A percentile compares a stretch with the other conserved stretches of the same genome.
Conservation (phyloP, 495 filamentous ascomycete genomes). For the Alectoria sarmentosa region DNA sequence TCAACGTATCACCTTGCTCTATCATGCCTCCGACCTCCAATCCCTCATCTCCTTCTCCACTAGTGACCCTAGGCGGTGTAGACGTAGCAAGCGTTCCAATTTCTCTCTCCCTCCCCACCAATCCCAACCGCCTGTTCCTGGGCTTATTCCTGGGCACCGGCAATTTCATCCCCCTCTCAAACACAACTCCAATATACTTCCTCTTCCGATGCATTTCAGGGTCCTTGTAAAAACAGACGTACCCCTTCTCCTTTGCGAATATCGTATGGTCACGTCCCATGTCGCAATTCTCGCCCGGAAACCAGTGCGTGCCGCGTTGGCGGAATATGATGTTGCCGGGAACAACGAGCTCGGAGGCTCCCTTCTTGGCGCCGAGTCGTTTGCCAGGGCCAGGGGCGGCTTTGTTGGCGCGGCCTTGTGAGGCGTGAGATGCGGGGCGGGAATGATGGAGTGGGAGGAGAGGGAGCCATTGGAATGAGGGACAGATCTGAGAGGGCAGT, state of each 20-base stretch:
- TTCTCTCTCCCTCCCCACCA: constrained; percentile 45
- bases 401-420: constrained; percentile 79
- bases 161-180: constrained; percentile 61
- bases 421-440: constrained; percentile 75
- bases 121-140: constrained; percentile 59
- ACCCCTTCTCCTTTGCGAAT: constrained; percentile 74
- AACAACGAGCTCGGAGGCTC: constrained; percentile 82
- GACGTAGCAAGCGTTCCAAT: constrained; percentile 12
- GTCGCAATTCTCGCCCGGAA: constrained; percentile 83
- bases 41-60: constrained; percentile 16
- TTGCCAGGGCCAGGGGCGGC: constrained; percentile 83
- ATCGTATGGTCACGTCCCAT: constrained; percentile 98
- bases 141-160: constrained; percentile 64
- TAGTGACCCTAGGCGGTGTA: neutral
- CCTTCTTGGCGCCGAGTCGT: constrained; percentile 90
- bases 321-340: constrained; percentile 97
- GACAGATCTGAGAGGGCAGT: constrained; percentile 18
- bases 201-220: constrained; percentile 56
- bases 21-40: constrained; percentile 25
- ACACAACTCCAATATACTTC: constrained; percentile 86
- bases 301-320: constrained; percentile 92
- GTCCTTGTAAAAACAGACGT: constrained; percentile 93
- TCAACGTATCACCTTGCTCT: constrained; percentile 34
- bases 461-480: constrained; percentile 21
- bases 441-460: constrained; percentile 33